A percentile compares a stretch with the other conserved stretches of the same genome.
phyloP scores from a whole-genome alignment of 345 rosid species.

The Hibiscus trionum region DNA sequence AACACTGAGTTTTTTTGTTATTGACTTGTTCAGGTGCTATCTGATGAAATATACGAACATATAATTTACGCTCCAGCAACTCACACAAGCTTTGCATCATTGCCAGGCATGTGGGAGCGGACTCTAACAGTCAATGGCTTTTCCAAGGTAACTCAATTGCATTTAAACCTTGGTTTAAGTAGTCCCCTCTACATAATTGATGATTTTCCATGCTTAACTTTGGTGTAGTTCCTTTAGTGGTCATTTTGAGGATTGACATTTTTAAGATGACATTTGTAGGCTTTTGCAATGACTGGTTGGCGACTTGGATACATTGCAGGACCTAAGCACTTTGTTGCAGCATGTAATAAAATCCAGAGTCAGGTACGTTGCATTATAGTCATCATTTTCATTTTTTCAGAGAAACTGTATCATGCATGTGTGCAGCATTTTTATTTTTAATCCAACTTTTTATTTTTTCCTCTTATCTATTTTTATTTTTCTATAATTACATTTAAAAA shows the following conservation, averaged over 20 bases:
- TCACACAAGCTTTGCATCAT: conserved; percentile 91
- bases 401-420: background rate
- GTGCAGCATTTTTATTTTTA: background rate
- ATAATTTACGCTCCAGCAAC: conserved; percentile 91
- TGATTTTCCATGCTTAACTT: background rate
- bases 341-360: conserved; percentile 93
- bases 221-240: background rate
- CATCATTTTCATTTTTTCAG: background rate
- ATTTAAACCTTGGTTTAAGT: background rate
- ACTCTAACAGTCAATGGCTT: conserved; percentile 93
- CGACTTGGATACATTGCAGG: conserved; percentile 95
- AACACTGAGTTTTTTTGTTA: conserved; percentile 13
- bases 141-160: conserved; percentile 61
- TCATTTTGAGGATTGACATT: background rate
- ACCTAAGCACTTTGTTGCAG: conserved; percentile 83
- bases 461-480: too few species aligned
- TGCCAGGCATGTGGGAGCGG: conserved; percentile 92
- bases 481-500: too few species aligned
- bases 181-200: background rate
- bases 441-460: too few species aligned
- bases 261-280: conserved; percentile 35
- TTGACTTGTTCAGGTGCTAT: conserved; percentile 47
- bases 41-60: conserved; percentile 98
- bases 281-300: conserved; percentile 99
- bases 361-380: conserved; percentile 48